phyloP scores from a whole-genome alignment of 2,329 filamentous ascomycete genomes.

The Venturia oleaginea region DNA sequence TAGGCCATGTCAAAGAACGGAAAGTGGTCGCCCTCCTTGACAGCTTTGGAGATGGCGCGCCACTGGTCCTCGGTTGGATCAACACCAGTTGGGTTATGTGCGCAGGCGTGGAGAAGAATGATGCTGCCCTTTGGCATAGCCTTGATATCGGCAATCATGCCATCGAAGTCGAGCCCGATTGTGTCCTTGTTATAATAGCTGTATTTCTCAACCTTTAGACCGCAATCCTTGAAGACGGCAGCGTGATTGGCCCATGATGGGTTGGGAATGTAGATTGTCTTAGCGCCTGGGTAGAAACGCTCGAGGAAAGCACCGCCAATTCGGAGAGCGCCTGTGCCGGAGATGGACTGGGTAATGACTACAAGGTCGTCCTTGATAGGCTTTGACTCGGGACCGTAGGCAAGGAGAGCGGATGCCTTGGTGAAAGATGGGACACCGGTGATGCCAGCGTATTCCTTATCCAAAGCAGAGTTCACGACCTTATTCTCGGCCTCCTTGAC shows the following conservation, averaged over 20 bases:
- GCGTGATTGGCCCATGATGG: constrained; percentile 98
- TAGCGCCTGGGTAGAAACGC: constrained; percentile 81
- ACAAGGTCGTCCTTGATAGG: constrained; percentile 67
- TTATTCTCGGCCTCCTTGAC: constrained; percentile 83
- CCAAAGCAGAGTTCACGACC: constrained; percentile 65
- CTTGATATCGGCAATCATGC: constrained; percentile 85
- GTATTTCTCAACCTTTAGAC: constrained; percentile 88
- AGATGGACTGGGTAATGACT: constrained; percentile 95
- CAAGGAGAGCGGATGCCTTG: constrained; percentile 79
- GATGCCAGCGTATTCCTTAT: constrained; percentile 98
- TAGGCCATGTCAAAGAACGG: constrained; percentile 99
- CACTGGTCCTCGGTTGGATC: constrained; percentile 90
- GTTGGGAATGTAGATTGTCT: constrained; percentile 93
- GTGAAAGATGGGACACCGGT: constrained; percentile 93
- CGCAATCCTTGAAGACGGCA: constrained; percentile 89
- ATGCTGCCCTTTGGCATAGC: constrained; percentile 76
- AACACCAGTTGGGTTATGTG: constrained; percentile 95
- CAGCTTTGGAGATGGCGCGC: constrained; percentile 76
- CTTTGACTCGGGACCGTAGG: constrained; percentile 74
- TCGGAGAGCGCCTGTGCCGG: constrained; percentile 89
- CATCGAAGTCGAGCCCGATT: constrained; percentile 94
- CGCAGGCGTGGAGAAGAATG: constrained; percentile 91
- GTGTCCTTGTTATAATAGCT: constrained; percentile 99
- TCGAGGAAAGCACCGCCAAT: constrained; percentile 90
- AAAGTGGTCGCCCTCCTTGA: constrained; percentile 81